phyloP scores from a whole-genome alignment of 805 yeast genomes.

The Monosporozyma unispora region DNA sequence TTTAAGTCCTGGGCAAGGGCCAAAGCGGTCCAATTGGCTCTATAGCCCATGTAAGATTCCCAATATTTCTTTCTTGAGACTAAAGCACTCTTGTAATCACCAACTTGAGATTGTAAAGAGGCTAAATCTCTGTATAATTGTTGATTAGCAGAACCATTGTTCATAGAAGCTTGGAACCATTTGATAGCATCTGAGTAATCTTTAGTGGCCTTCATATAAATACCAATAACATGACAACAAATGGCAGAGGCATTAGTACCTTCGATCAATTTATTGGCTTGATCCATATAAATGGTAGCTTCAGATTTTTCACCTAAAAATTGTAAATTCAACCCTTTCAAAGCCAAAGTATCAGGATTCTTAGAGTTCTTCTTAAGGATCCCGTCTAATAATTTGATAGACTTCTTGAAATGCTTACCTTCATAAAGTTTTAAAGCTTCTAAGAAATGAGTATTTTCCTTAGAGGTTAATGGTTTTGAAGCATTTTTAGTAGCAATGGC shows the following conservation, averaged over 20 bases:
- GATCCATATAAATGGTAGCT: slow-evolving; percentile 50
- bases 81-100: slow-evolving; percentile 58
- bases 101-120: slow-evolving; percentile 65
- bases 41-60: slow-evolving; percentile 66
- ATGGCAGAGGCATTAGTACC: slow-evolving; percentile 45
- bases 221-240: slow-evolving; percentile 78
- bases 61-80: slow-evolving; percentile 59
- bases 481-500: slow-evolving; percentile 17
- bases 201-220: slow-evolving; percentile 62
- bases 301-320: slow-evolving; percentile 52
- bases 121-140: slow-evolving; percentile 78
- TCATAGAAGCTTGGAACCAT: slow-evolving; percentile 66
- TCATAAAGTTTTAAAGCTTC: slow-evolving; percentile 82
- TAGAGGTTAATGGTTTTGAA: slow-evolving; percentile 18
- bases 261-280: slow-evolving; percentile 52
- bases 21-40: slow-evolving; percentile 84
- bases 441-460: slow-evolving; percentile 69
- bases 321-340: slow-evolving; percentile 68
- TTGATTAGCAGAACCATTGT: slow-evolving; percentile 68
- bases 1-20: slow-evolving; percentile 80
- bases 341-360: slow-evolving; percentile 73
- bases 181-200: slow-evolving; percentile 69
- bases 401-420: slow-evolving; percentile 75
- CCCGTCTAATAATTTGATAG: slow-evolving; percentile 65
- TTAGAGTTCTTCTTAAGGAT: slow-evolving; percentile 65